phyloP scores from a whole-genome alignment of 129 eudicot species.

The Rutidosis leptorrhynchoides region DNA sequence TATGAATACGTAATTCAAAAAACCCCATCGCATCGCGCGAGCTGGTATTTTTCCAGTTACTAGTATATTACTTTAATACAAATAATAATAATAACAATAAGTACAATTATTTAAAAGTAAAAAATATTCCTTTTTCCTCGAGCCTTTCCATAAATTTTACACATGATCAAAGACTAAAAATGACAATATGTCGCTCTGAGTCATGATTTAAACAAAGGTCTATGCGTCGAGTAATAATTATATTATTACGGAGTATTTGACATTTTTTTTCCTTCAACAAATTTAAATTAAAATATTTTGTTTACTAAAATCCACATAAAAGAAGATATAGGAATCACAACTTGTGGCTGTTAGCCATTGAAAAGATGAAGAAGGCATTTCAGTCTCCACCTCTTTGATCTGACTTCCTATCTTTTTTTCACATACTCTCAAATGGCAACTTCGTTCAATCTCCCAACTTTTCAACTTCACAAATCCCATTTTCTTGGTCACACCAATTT shows the following conservation, averaged over 20 bases:
- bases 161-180: not conserved
- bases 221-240: no score
- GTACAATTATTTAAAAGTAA: no score
- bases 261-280: not conserved
- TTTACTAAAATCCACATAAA: constrained; percentile 24
- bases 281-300: no score
- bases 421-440: constrained; percentile 45
- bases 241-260: no score
- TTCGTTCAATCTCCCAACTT: constrained; percentile 48
- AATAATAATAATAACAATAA: no score
- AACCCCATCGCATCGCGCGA: no score
- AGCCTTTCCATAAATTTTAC: not conserved
- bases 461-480: constrained; percentile 55
- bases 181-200: no score
- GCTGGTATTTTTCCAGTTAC: no score
- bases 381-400: constrained; percentile 23
- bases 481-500: constrained; percentile 47
- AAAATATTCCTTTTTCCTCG: not conserved
- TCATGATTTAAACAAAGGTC: not conserved
- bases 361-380: constrained; percentile 14
- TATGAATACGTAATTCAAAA: no score
- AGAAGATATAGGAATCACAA: constrained; percentile 21
- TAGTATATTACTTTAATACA: no score
- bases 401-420: not conserved
- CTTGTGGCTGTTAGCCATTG: constrained; percentile 39